Base-by-base conservation (phyloP, 164 flowering plant genomes). In the Chimonanthus praecox region DNA sequence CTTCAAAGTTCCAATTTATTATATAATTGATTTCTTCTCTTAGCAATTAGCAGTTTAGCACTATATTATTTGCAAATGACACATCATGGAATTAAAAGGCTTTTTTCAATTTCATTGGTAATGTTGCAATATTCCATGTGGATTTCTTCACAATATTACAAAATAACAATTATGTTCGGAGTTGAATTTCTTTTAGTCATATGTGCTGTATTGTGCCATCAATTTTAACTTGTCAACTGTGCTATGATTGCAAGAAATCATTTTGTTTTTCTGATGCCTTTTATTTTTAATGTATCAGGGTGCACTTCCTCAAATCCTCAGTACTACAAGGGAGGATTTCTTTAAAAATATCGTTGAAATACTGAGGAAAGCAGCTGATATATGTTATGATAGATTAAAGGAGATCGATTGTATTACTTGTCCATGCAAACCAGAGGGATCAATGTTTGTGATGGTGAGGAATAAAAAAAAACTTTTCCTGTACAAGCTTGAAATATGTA, bases 401-500 rank as follows among this genome's bases (percentile, higher is more conserved):
- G 92, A 71, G 63, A 78, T 78, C 10, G 54, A 50, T 46, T 74
- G 72, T 72, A 68, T 78, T 67, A 74, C 74, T 72, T 78, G 71
- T 48, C 78, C 80, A 71, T 58, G 81, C 16, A 77, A 68, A 78
- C 93, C 96, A 15, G 83, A 89, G 73, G 98, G 93, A 63, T 88
- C 98, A 5, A 89, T 92, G 94, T 90, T 92, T 75, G 78, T 85
- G 43, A 84, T 85, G 88, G 88, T 84, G 63, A 78, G 79, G 16
- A 50, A 61, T 65, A 47, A 4, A 18, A 7, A 44, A 65, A n/a
- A 33, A 21, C 68, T 4, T 47, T n/a, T 33, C 9, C 6, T 63
- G 46, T 68, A 4, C 45, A 21, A 54, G 3, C 63, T 65, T 18
- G 3, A 46, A 64, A 44, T 67, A 10, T 60, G 43, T 15, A 4